A percentile compares a stretch with the other conserved stretches of the same genome.
phyloP scores from a whole-genome alignment of 257 asterid species.

The Fraxinus americana region DNA sequence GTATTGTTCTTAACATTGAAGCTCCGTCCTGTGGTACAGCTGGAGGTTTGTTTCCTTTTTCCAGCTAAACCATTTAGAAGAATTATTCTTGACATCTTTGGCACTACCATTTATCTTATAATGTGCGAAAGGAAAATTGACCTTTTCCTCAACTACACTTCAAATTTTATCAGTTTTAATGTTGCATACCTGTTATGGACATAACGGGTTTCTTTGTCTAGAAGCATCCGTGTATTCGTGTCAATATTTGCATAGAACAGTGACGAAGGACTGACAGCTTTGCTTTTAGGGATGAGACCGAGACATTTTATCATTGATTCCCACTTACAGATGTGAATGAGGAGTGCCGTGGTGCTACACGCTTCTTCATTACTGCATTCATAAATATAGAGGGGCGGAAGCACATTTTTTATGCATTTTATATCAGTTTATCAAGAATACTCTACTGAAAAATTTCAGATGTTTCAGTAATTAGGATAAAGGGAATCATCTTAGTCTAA shows the following conservation, averaged over 20 bases:
- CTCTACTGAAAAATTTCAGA: conserved; percentile 18
- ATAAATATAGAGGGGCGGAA: conserved; percentile 31
- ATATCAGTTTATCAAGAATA: background rate
- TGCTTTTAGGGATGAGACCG: background rate
- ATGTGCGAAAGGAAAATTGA: background rate
- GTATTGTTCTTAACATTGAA: too few relatives aligned
- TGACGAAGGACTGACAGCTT: background rate
- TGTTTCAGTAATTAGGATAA: conserved; percentile 20
- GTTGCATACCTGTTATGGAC: background rate
- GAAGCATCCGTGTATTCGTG: background rate
- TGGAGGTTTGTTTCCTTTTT: conserved; percentile 30
- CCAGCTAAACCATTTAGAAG: conserved; percentile 24
- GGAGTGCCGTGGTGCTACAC: conserved; percentile 29
- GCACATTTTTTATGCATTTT: conserved; percentile 14
- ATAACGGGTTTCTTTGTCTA: background rate
- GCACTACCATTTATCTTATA: conserved; percentile 12
- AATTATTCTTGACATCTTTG: conserved; percentile 11
- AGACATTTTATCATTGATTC: conserved; percentile 19
- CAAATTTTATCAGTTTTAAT: background rate
- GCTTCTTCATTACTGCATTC: conserved; percentile 32
- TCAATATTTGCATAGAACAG: conserved; percentile 3
- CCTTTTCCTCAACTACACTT: background rate
- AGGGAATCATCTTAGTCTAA: conserved; percentile 30
- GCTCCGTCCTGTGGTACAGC: conserved; percentile 26
- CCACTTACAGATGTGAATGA: conserved; percentile 30